phyloP scores from a whole-genome alignment of 495 filamentous ascomycete species.

The Penicillium herquei region DNA sequence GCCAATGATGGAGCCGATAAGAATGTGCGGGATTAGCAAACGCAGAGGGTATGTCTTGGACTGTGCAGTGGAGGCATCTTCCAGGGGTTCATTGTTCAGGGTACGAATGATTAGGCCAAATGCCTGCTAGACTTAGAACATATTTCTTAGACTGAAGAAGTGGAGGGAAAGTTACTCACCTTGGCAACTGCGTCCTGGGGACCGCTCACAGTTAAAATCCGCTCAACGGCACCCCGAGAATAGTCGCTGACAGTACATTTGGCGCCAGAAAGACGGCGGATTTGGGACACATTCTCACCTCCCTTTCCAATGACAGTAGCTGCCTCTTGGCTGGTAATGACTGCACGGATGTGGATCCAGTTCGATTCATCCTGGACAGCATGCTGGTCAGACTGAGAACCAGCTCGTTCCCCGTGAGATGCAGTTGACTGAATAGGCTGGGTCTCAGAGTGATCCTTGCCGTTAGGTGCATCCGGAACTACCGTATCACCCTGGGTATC shows the following conservation, averaged over 20 bases:
- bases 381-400: constrained; percentile 50
- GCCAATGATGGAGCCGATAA: constrained; percentile 98
- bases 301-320: constrained; percentile 98
- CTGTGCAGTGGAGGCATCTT: constrained; percentile 78
- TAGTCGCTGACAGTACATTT: constrained; percentile 99
- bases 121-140: constrained; percentile 56
- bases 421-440: constrained; percentile 68
- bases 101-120: constrained; percentile 98
- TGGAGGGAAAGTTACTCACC: constrained; percentile 50
- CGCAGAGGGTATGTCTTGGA: constrained; percentile 98
- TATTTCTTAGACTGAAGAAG: background rate
- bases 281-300: constrained; percentile 95
- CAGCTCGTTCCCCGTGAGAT: constrained; percentile 52
- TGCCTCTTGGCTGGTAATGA: constrained; percentile 95
- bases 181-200: constrained; percentile 95
- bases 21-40: constrained; percentile 90
- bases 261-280: constrained; percentile 84
- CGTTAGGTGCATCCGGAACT: constrained; percentile 69
- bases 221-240: constrained; percentile 90
- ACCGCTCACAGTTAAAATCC: constrained; percentile 95
- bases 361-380: constrained; percentile 78
- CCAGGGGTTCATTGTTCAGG: constrained; percentile 91
- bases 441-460: constrained; percentile 45
- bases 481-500: constrained; percentile 63
- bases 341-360: constrained; percentile 95